Base-by-base conservation (phyloP, 2,329 filamentous ascomycete genomes). In the Fusarium equiseti region DNA sequence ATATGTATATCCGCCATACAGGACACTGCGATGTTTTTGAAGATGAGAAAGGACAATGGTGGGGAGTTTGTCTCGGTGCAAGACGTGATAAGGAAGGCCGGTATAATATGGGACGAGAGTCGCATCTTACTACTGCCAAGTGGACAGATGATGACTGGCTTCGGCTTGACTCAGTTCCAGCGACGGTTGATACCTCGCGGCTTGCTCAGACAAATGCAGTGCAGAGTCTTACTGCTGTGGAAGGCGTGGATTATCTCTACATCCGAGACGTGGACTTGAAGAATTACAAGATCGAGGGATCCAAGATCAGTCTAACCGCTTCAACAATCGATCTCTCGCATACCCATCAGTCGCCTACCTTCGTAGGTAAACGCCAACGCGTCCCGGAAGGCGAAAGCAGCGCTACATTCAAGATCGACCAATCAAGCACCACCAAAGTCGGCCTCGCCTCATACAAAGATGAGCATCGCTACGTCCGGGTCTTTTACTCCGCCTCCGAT, bases 321-420 rank as follows among this genome's bases (percentile, higher is more conserved):
- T 65, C 40, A 1, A 5, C 10, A 2, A n/a, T 51, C 15, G 62
- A 65, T 31, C 40, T 65, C 4, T 65, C 40, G 0, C 45, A 65
- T 8, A 29, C 62, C 1, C 45, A 32, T 3, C 15, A 51, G 11
- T 65, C 62, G 3, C 62, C 62, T 2, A 59, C 52, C 2, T 65
- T 65, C 11, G 40, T 65, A 6, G 62, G 62, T 9, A 65, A 65
- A 40, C 8, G 62, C 16, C 62, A 65, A n/a, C 45, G 62, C n/a
- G 16, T 65, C 1, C 62, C 51, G 3, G n/a, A 49, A 10, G 62
- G 62, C 0, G 22, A 51, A 43, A 65, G 62, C 40, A 59, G 26
- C 11, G 60, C 45, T 1, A n/a, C 22, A 2, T 40, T 65, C 4
- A 46, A 43, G 3, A 13, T 59, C n/a, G 27, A 16, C 4, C 16